Base-by-base conservation (phyloP, 2,329 filamentous ascomycete species). In the Cladorrhinum sp. region DNA sequence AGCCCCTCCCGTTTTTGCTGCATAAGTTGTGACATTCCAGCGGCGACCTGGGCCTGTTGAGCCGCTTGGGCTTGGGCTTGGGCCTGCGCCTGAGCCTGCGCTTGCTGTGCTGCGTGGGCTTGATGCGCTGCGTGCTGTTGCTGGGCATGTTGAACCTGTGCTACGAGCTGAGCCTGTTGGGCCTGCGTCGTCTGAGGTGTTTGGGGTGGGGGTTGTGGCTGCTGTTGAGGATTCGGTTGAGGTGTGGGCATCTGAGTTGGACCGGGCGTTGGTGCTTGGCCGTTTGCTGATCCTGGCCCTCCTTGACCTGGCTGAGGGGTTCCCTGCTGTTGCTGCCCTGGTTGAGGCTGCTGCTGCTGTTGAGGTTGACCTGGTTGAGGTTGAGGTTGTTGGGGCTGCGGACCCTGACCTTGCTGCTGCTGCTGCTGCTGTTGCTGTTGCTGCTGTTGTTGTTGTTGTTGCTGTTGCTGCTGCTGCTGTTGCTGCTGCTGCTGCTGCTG, bases 1-100 rank as follows among this genome's bases (percentile, higher is more conserved):
- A 65, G 58, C 1, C 52, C 74, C 53, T 79, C 80, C 57, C 77
- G 77, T 64, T 79, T 79, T 66, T 82, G 80, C 58, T 81, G 80
- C 61, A 78, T 70, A 9, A 70, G 62, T 73, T 66, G 75, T 67
- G 77, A 72, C 68, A 69, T 71, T 65, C 68, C 66, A 57, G 65
- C 65, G 10, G 69, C 64, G 3, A 69, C 67, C 28, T 71, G 67
- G 33, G 64, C 10, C 14, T 36, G 33, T 36, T 36, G 33, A 12
- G 12, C 33, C 42, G 75, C 75, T 23, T 60, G 58, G 14, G 12
- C 23, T n/a, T 61, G 59, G 12, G 62, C 62, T 39, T 65, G 64
- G 26, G 67, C 66, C 24, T 56, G 54, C 10, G 28, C 64, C 24
- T 68, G 67, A 28, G 26, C 26, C 26, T 28, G 26, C 9, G 26